Percentiles rank a stretch among this genome's conserved stretches.
Conservation (phyloP, 169 alveolate species). For the Plasmodium berghei region DNA sequence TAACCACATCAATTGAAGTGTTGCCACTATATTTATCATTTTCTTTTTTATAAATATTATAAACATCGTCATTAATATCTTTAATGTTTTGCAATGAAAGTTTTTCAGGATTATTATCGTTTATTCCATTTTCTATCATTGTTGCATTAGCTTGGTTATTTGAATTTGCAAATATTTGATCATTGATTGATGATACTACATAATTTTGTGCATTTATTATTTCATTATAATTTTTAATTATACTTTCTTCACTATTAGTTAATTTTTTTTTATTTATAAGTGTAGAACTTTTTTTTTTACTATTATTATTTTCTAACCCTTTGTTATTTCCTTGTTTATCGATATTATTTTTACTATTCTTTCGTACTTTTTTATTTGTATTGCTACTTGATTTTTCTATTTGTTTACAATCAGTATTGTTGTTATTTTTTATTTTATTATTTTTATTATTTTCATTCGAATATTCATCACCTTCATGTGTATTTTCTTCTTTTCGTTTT, state of each 20-base stretch:
- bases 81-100: neutral
- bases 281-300: no score
- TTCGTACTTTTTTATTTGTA: neutral
- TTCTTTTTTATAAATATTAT: neutral
- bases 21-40: neutral
- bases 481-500: neutral
- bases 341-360: neutral
- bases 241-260: neutral
- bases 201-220: neutral
- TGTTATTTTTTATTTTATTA: neutral
- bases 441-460: neutral
- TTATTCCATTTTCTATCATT: conserved; percentile 29
- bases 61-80: neutral
- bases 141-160: conserved; percentile 18
- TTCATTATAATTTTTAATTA: neutral
- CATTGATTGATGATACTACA: neutral
- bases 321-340: neutral
- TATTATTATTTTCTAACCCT: neutral
- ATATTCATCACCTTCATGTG: neutral
- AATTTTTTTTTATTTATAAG: neutral
- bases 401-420: neutral
- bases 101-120: conserved; percentile 23
- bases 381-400: neutral
- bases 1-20: no score
- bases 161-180: conserved; percentile 6